phyloP scores from a whole-genome alignment of 1,284 basidiomycete species.

The Laetiporus sulphureus region DNA sequence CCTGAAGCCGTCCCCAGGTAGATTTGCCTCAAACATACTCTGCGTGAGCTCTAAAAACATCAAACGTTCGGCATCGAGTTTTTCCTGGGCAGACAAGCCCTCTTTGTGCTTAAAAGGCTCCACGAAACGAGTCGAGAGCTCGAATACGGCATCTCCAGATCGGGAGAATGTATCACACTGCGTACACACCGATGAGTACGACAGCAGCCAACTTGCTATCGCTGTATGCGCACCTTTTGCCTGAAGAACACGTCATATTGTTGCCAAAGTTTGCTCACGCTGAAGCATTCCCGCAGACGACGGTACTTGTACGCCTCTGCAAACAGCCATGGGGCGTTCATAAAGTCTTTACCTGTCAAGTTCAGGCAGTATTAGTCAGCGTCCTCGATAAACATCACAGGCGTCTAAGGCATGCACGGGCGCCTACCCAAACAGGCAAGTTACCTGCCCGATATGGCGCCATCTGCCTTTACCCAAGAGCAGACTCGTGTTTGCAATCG shows the following conservation, averaged over 20 bases:
- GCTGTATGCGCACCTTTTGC: conserved; percentile 56
- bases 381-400: too few relatives aligned
- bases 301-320: conserved; percentile 99
- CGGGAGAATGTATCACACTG: conserved; percentile 95
- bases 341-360: conserved; percentile 80
- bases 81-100: conserved; percentile 48
- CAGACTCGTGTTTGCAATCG: too few relatives aligned
- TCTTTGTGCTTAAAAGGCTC: conserved; percentile 71
- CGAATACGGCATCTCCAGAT: conserved; percentile 89
- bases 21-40: too few relatives aligned
- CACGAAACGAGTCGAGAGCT: conserved; percentile 89
- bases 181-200: too few relatives aligned
- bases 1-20: too few relatives aligned
- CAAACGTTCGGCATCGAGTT: conserved; percentile 74
- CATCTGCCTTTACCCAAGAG: too few relatives aligned
- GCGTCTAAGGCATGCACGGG: too few relatives aligned
- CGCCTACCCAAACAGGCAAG: too few relatives aligned
- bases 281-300: conserved; percentile 93
- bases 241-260: conserved; percentile 90
- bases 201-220: neutral
- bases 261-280: conserved; percentile 86
- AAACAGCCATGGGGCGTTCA: conserved; percentile 94
- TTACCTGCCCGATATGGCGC: too few relatives aligned
- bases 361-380: too few relatives aligned
- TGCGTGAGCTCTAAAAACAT: conserved; percentile 96